Evolutionary conservation across 1,139 yeast genomes (phyloP), one percentile per base, ranked within the genome.

Genomic region (Blastobotrys ciferrii): DNA sequence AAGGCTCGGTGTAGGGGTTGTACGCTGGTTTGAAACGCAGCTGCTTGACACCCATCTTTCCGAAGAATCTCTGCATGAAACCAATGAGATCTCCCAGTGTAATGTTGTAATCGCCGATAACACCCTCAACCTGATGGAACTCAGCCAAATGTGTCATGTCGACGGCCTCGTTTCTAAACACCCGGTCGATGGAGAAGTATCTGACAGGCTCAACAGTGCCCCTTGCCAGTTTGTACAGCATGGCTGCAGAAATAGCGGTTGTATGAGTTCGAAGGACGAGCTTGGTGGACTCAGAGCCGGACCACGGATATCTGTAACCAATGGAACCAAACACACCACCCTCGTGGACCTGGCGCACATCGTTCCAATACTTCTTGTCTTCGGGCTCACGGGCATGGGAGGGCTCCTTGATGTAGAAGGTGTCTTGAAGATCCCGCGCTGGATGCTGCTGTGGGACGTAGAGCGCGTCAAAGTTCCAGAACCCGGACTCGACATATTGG

Each of bases 121-220:
- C 98, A 74, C 99, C 99, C 74, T 94, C 99, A 54, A 94, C 95
- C 75, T 94, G 99, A 72, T 92, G 98, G 78, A 94, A 94, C 74
- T 94, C 99, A 23, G 98, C 98, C 72, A 94, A 80, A 72, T 94
- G 99, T n/a, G 99, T 94, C 48, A 98, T 98, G 68, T 94, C 99
- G 48, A 94, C 98, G 18, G 99, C 98, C 75, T 94, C 99, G 68
- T 94, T 94, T 75, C 99, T 87, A 86, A 94, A 94, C 55, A 94
- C 99, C 67, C 97, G 82, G 72, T 94, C 99, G 63, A 94, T 94
- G 47, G 96, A 87, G 76, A 94, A 94, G 66, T 88, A 78, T 71
- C 98, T 81, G 49, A 98, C 98, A 51, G 98, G 98, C 58, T 81
- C 70, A 31, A 20, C 36, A 28, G 30, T 32, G 32, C 42, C 43